Evolutionary conservation across 805 yeast species (phyloP).

Genomic region (Zygosaccharomyces rouxii): DNA sequence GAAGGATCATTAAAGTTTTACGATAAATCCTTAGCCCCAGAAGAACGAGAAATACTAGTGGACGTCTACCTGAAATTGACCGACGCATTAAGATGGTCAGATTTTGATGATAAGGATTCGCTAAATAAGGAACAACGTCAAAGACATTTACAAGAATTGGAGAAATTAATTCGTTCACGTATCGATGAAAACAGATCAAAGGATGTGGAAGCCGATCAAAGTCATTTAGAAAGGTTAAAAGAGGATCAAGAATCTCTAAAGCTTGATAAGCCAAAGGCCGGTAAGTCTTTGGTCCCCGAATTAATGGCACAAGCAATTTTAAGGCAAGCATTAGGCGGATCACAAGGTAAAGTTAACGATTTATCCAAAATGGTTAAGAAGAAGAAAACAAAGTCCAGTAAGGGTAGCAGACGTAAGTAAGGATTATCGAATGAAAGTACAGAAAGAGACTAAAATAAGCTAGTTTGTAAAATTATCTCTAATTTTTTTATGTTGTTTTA

Average conservation of each 20-base stretch:
- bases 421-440: background rate
- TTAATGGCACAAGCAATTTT: conserved; percentile 53
- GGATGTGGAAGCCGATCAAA: conserved; percentile 37
- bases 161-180: conserved; percentile 43
- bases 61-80: conserved; percentile 18
- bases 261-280: conserved; percentile 40
- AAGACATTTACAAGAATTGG: conserved; percentile 51
- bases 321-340: conserved; percentile 20
- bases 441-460: background rate
- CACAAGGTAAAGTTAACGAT: conserved; percentile 46
- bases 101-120: conserved; percentile 8
- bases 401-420: background rate
- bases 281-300: conserved; percentile 50
- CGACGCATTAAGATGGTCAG: conserved; percentile 24
- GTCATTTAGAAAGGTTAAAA: conserved; percentile 51
- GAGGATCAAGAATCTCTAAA: conserved; percentile 53
- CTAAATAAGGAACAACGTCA: conserved; percentile 41
- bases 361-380: conserved; percentile 61
- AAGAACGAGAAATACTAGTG: conserved; percentile 8
- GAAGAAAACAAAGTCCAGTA: conserved; percentile 28
- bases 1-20: conserved; percentile 42
- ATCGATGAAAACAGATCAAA: conserved; percentile 38
- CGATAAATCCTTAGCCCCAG: conserved; percentile 3
- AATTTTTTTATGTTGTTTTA: background rate
- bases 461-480: background rate